These are phyloP conservation scores for Podaxis rugospora DNA, from an alignment of 768 basidiomycete genomes.

Conservation along the genomic window DNA sequence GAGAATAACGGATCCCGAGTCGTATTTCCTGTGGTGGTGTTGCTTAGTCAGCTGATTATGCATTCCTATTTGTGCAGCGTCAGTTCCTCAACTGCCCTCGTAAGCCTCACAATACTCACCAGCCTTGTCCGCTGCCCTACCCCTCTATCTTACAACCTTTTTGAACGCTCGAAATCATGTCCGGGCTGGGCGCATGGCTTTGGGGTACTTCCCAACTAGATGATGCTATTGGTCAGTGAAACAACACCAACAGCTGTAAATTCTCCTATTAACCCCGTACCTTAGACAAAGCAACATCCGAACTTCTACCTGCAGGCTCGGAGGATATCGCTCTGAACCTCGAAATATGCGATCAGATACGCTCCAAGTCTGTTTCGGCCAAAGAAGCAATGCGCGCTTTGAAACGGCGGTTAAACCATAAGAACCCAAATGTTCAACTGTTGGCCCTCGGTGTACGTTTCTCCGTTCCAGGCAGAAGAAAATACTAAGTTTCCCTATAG, in stretches of 20 bases:
- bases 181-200: slow-evolving; percentile 61
- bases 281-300: slow-evolving; percentile 91
- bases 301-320: slow-evolving; percentile 73
- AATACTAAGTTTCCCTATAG: slow-evolving; percentile 31
- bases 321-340: slow-evolving; percentile 93
- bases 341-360: slow-evolving; percentile 95
- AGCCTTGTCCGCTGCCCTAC: neutral
- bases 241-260: neutral
- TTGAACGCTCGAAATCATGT: slow-evolving; percentile 33
- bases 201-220: slow-evolving; percentile 85
- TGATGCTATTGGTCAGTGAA: slow-evolving; percentile 69
- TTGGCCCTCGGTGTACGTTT: slow-evolving; percentile 75
- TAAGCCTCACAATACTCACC: slow-evolving; percentile 3
- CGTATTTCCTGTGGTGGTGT: neutral
- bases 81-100: neutral
- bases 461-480: neutral
- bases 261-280: slow-evolving; percentile 9
- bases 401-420: slow-evolving; percentile 83
- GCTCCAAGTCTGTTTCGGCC: slow-evolving; percentile 82
- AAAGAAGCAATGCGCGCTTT: slow-evolving; percentile 87
- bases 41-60: slow-evolving; percentile 7
- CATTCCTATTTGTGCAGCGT: neutral
- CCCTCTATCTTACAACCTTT: neutral
- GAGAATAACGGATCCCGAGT: neutral
- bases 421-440: slow-evolving; percentile 94